A percentile compares a stretch with the other conserved stretches of the same genome.
Evolutionary conservation across 2,329 filamentous ascomycete genomes (phyloP).

Genomic region (Clathrospora elynae): DNA sequence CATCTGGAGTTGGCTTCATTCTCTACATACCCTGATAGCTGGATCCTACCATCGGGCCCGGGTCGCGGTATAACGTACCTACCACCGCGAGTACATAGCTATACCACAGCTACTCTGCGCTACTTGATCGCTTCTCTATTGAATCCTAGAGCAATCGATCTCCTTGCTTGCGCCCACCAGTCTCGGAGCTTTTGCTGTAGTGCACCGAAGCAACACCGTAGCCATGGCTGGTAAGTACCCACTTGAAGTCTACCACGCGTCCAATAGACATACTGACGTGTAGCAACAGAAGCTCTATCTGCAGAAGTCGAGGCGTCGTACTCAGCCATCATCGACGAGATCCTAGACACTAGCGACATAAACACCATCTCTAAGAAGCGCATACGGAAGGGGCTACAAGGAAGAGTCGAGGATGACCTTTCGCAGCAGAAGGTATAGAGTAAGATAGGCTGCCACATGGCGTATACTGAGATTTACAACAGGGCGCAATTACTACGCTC

Average conservation of each 20-base stretch:
- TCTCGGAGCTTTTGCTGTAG: constrained; percentile 1
- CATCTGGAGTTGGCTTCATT: constrained; percentile 15
- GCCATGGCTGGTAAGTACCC: constrained; percentile 40
- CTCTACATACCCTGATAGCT: constrained; percentile 1
- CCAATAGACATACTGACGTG: constrained; percentile 16
- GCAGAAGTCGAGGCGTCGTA: constrained; percentile 57
- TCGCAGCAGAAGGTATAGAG: constrained; percentile 63
- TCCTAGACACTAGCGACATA: constrained; percentile 64
- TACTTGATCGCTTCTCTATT: constrained; percentile 3
- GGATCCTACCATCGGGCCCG: constrained; percentile 7
- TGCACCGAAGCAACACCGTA: constrained; percentile 15
- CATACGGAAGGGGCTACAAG: constrained; percentile 67
- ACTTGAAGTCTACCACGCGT: constrained; percentile 5
- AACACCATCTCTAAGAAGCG: constrained; percentile 69
- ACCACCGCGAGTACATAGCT: constrained; percentile 12
- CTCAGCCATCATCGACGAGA: constrained; percentile 65
- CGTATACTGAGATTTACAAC: constrained; percentile 19
- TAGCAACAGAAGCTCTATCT: constrained; percentile 47
- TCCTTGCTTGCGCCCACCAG: constrained; percentile 1
- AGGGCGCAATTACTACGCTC: constrained; percentile 54
- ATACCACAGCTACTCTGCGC: constrained; percentile 8
- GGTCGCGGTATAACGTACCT: constrained; percentile 6
- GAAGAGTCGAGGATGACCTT: constrained; percentile 64
- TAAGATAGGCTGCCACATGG: constrained; percentile 3
- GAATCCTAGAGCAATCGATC: too few relatives aligned